phyloP scores from a whole-genome alignment of 2,329 filamentous ascomycete genomes.

The Alternaria alternata region DNA sequence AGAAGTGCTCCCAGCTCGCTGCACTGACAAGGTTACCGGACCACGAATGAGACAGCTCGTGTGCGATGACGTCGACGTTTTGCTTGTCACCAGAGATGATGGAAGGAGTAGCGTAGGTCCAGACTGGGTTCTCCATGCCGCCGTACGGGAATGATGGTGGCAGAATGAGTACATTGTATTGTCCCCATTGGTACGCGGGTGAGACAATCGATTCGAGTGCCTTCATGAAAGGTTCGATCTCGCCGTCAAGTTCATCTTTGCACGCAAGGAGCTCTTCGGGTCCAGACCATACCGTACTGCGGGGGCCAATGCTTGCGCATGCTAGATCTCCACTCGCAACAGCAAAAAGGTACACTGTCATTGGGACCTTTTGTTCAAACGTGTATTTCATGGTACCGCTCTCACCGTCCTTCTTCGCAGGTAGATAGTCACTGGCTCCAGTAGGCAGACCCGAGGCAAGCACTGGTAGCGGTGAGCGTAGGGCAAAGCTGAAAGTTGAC shows the following conservation, averaged over 20 bases:
- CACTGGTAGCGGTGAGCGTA: conserved; percentile 87
- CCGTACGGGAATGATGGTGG: conserved; percentile 73
- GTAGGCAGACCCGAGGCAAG: conserved; percentile 83
- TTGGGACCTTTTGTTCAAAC: conserved; percentile 90
- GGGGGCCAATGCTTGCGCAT: conserved; percentile 83
- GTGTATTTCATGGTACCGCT: conserved; percentile 71
- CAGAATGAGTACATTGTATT: conserved; percentile 91
- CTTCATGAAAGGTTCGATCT: conserved; percentile 91
- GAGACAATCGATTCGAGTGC: conserved; percentile 83
- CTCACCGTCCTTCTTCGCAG: conserved; percentile 61
- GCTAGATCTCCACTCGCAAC: conserved; percentile 84
- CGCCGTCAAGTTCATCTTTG: conserved; percentile 89
- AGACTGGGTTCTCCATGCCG: conserved; percentile 90
- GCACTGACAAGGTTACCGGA: conserved; percentile 85
- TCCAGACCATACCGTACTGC: conserved; percentile 84
- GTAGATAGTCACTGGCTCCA: conserved; percentile 59
- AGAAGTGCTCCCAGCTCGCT: conserved; percentile 82
- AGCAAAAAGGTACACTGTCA: conserved; percentile 95
- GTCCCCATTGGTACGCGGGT: conserved; percentile 84
- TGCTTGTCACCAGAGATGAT: conserved; percentile 84
- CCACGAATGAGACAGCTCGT: conserved; percentile 81
- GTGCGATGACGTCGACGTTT: conserved; percentile 96
- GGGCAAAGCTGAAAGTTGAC: conserved; percentile 89
- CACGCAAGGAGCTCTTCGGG: conserved; percentile 85
- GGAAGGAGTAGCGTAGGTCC: conserved; percentile 93